Evolutionary conservation across 768 basidiomycete species (phyloP), one percentile per base, ranked within the genome.

Genomic region (Rubroboletus pulcherrimus): DNA sequence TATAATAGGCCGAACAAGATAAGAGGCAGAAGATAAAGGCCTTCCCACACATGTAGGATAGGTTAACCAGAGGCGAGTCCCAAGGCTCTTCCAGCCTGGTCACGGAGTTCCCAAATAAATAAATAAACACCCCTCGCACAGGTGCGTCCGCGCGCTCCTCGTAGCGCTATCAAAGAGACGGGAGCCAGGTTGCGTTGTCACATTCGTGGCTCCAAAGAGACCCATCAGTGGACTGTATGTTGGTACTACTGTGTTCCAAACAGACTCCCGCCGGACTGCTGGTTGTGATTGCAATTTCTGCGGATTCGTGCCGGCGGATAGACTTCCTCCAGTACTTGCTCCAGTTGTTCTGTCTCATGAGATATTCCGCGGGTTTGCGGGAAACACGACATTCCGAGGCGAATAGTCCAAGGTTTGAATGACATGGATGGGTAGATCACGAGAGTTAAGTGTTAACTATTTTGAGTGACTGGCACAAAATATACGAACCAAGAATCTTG

Each of bases 401-500:
- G n/a, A 39, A 50, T 24, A 17, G 24, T 19, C 19, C 33, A 14
- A 15, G 1, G 24, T 38, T 52, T 14, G 41, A 35, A 40, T 11
- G 39, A 40, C 24, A 29, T 31, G 26, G 14, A 38, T 14, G 11
- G 15, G 21, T 9, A 48, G 12, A 50, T 33, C n/a, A 39, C 14
- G 53, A 47, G 14, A n/a, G 33, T 56, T 46, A 43, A 24, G 26
- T 15, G 7, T 24, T 5, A 19, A 17, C 4, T 14, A 26, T 26
- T 29, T 21, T 21, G 39, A 39, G 12, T 11, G 21, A 41, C 38
- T 45, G 8, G 4, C 8, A 44, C 2, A 26, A 46, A 48, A 45
- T 5, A 38, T 9, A 64, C 75, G 31, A 56, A 87, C 88, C 85
- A 63, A 95, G 62, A 49, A 95, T 87, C 51, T 80, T 78, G 67